Evolutionary conservation across 2,329 filamentous ascomycete species (phyloP).

Genomic region (Arachnomyces sp.): DNA sequence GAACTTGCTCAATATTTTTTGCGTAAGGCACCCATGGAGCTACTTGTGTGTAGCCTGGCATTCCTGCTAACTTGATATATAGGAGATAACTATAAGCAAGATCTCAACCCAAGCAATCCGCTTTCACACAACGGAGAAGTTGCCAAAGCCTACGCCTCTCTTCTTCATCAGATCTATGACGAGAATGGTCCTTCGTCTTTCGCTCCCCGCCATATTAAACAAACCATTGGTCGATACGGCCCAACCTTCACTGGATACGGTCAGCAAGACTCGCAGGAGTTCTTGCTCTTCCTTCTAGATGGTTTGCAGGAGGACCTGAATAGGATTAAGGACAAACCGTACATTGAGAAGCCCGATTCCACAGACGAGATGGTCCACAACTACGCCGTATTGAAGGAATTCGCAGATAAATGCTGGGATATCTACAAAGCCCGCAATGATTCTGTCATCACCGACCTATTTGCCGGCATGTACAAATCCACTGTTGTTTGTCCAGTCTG

Average conservation of each 20-base stretch:
- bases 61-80: slow-evolving; percentile 11
- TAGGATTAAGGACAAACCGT: slow-evolving; percentile 88
- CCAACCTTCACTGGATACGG: slow-evolving; percentile 87
- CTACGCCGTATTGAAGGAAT: slow-evolving; percentile 67
- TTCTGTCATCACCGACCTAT: slow-evolving; percentile 89
- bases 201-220: slow-evolving; percentile 74
- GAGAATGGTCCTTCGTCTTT: slow-evolving; percentile 60
- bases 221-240: slow-evolving; percentile 69
- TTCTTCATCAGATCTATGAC: slow-evolving; percentile 72
- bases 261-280: slow-evolving; percentile 96
- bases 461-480: slow-evolving; percentile 97
- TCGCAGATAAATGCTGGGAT: slow-evolving; percentile 83
- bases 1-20: slow-evolving; percentile 92
- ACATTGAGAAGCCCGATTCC: slow-evolving; percentile 94
- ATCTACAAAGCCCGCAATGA: slow-evolving; percentile 91
- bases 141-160: slow-evolving; percentile 70
- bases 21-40: slow-evolving; percentile 28
- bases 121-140: slow-evolving; percentile 80
- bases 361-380: slow-evolving; percentile 92
- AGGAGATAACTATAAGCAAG: slow-evolving; percentile 62
- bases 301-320: slow-evolving; percentile 93
- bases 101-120: slow-evolving; percentile 79
- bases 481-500: slow-evolving; percentile 88
- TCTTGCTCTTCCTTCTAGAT: slow-evolving; percentile 88
- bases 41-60: not conserved